phyloP scores from a whole-genome alignment of 768 basidiomycete genomes.

The Lactifluus pinguis region DNA sequence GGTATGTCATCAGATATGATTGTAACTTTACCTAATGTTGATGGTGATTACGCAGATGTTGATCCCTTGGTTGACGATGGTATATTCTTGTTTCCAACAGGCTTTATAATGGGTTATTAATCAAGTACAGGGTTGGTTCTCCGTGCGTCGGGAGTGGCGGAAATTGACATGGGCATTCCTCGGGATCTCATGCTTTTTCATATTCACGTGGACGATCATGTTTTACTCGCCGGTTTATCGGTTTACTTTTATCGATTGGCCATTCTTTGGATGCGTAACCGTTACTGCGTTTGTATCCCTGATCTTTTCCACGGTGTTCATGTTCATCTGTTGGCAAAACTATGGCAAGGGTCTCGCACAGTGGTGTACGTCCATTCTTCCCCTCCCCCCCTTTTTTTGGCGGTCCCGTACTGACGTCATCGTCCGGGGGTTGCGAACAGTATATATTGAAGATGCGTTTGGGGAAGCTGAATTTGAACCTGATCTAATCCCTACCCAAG shows the following conservation, averaged over 20 bases:
- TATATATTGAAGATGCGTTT: constrained; percentile 2
- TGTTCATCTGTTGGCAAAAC: constrained; percentile 40
- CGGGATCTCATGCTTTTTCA: constrained; percentile 31
- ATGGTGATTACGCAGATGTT: constrained; percentile 21
- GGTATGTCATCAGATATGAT: constrained; percentile 25
- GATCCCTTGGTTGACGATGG: constrained; percentile 46
- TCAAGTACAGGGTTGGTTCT: constrained; percentile 40
- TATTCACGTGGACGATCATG: constrained; percentile 22
- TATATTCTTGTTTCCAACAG: constrained; percentile 19
- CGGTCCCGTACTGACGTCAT: background rate
- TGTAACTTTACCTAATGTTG: no score
- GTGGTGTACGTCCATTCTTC: constrained; percentile 38
- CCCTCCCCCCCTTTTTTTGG: no score
- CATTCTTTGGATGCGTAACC: constrained; percentile 40
- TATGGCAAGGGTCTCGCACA: constrained; percentile 48
- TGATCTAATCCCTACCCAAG: constrained; percentile 1
- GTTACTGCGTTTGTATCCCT: constrained; percentile 32
- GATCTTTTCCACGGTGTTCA: constrained; percentile 32
- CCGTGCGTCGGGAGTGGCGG: constrained; percentile 40
- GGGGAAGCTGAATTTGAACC: constrained; percentile 7
- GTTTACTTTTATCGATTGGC: constrained; percentile 34
- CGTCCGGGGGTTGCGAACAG: background rate
- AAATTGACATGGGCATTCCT: constrained; percentile 37
- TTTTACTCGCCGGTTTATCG: constrained; percentile 7
- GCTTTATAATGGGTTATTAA: background rate